Conservation (phyloP, 495 filamentous ascomycete genomes). For the Pyronema omphalodes region DNA sequence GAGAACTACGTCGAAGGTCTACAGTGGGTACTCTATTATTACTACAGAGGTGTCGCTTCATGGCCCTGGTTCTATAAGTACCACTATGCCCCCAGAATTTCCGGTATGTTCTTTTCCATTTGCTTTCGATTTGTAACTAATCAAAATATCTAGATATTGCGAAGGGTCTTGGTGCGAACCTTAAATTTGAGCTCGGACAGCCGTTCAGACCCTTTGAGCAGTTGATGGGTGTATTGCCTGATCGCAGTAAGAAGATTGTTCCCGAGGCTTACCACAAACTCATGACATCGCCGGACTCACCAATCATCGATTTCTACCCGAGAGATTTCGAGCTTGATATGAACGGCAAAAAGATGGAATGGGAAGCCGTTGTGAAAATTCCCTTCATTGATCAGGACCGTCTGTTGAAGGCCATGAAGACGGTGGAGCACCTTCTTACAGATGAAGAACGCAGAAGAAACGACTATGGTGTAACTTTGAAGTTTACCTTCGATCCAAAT, state of each 20-base stretch:
- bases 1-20: conserved; percentile 97
- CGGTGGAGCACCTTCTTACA: conserved; percentile 56
- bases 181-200: conserved; percentile 81
- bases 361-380: conserved; percentile 98
- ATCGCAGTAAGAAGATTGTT: conserved; percentile 91
- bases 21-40: conserved; percentile 97
- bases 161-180: conserved; percentile 67
- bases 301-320: conserved; percentile 97
- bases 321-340: conserved; percentile 95
- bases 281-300: conserved; percentile 81
- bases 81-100: conserved; percentile 96
- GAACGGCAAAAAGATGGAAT: conserved; percentile 99
- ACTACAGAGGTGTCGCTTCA: conserved; percentile 88
- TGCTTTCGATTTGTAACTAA: not conserved
- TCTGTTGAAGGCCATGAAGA: conserved; percentile 65
- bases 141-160: conserved; percentile 47
- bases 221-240: conserved; percentile 93
- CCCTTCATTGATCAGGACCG: conserved; percentile 91
- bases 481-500: conserved; percentile 70
- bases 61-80: conserved; percentile 98
- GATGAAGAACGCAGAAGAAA: conserved; percentile 66
- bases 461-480: conserved; percentile 75
- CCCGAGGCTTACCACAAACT: conserved; percentile 71
- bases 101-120: conserved; percentile 33
- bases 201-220: conserved; percentile 92